Conservation (phyloP, 2,329 filamentous ascomycete genomes). For the Neofusicoccum ribis region DNA sequence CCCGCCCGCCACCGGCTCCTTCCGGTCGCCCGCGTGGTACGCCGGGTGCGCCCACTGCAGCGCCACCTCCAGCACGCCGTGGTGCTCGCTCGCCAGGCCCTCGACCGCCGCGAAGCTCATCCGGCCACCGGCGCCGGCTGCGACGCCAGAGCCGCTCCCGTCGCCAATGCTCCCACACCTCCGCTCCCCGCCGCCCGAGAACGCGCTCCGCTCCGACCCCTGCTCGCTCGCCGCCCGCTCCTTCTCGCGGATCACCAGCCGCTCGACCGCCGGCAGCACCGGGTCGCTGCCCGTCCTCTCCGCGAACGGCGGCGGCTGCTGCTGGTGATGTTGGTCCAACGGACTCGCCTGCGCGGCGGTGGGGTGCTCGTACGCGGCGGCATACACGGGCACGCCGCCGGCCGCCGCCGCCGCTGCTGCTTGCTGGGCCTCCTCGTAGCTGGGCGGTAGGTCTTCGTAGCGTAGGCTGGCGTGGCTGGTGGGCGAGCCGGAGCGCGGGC, state of each 20-base stretch:
- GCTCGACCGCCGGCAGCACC: constrained; percentile 1
- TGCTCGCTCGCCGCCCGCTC: constrained; percentile 13
- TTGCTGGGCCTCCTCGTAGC: constrained; percentile 36
- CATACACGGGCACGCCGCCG: not conserved
- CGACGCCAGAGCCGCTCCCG: not conserved
- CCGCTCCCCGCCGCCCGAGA: not conserved
- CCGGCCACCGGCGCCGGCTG: not conserved
- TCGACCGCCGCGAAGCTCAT: constrained; percentile 7
- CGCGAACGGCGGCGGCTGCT: not conserved
- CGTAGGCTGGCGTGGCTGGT: constrained; percentile 22
- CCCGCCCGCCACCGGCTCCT: constrained; percentile 18
- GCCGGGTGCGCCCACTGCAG: constrained; percentile 10
- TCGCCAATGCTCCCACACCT: too few relatives aligned
- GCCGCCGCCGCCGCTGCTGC: not conserved
- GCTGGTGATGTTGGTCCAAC: too few relatives aligned
- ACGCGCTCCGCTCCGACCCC: constrained; percentile 1
- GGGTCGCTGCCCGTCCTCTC: not conserved
- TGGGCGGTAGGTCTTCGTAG: constrained; percentile 39
- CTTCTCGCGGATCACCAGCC: constrained; percentile 2
- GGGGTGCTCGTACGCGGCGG: not conserved
- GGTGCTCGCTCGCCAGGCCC: not conserved
- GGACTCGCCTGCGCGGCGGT: not conserved
- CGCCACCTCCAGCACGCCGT: constrained; percentile 11
- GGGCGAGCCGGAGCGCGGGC: not conserved
- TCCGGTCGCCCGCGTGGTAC: not conserved